Evolutionary conservation across 2,329 filamentous ascomycete genomes (phyloP).

Genomic region (Neonectria coccinea): DNA sequence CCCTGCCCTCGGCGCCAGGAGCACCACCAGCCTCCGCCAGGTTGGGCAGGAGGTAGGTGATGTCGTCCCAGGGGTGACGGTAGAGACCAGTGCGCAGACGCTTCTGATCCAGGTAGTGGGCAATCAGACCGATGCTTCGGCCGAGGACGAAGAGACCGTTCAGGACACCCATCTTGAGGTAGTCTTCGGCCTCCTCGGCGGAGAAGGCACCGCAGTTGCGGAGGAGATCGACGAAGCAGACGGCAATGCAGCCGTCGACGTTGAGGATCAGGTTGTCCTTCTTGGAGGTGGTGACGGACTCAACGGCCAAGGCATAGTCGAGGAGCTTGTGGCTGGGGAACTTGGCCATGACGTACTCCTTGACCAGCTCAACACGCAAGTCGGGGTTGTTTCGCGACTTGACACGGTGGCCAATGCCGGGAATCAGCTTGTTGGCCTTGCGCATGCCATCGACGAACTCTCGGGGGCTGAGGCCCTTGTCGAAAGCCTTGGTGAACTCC

Average conservation of each 20-base stretch:
- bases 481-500: conserved; percentile 97
- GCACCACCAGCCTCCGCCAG: conserved; percentile 76
- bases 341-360: conserved; percentile 97
- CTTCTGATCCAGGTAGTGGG: conserved; percentile 99
- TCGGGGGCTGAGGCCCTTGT: conserved; percentile 97
- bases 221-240: conserved; percentile 98
- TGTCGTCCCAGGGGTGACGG: conserved; percentile 99
- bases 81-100: conserved; percentile 97
- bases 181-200: conserved; percentile 96
- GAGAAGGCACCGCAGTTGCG: conserved; percentile 99
- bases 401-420: conserved; percentile 98
- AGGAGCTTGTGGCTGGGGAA: conserved; percentile 99
- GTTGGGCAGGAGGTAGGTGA: conserved; percentile 91
- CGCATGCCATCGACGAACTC: conserved; percentile 99
- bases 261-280: conserved; percentile 99
- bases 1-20: conserved; percentile 83
- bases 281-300: conserved; percentile 98
- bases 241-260: conserved; percentile 96
- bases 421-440: conserved; percentile 99
- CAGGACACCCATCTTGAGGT: conserved; percentile 98
- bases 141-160: conserved; percentile 99
- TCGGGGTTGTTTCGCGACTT: conserved; percentile 99
- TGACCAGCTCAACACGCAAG: conserved; percentile 98
- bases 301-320: conserved; percentile 97
- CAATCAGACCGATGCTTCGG: conserved; percentile 98